A percentile compares a stretch with the other conserved stretches of the same genome.
These are phyloP conservation scores for Glycine soja DNA, from an alignment of 306 rosid genomes.

Conservation along the genomic window DNA sequence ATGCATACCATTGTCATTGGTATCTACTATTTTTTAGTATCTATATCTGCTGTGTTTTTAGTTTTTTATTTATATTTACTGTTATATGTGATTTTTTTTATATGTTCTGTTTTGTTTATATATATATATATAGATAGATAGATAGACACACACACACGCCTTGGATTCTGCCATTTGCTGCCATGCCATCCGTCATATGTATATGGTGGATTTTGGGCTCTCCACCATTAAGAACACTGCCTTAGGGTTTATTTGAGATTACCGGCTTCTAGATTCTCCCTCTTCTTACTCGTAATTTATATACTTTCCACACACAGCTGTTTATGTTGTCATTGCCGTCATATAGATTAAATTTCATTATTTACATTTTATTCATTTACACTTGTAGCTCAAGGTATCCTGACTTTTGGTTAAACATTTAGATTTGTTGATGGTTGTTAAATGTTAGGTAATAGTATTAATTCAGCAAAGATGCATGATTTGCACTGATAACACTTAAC, in stretches of 20 bases:
- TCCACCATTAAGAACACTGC: too few relatives aligned
- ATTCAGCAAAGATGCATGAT: neutral
- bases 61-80: neutral
- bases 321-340: neutral
- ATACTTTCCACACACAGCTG: too few relatives aligned
- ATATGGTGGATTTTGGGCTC: too few relatives aligned
- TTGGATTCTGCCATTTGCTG: too few relatives aligned
- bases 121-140: too few relatives aligned
- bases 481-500: neutral
- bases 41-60: neutral
- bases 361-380: neutral
- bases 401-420: too few relatives aligned
- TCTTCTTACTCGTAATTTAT: too few relatives aligned
- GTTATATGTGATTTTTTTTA: neutral
- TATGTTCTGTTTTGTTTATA: neutral
- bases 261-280: too few relatives aligned
- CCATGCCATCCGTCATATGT: too few relatives aligned
- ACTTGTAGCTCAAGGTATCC: neutral
- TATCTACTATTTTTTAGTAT: too few relatives aligned
- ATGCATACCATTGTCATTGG: neutral
- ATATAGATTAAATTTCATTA: neutral
- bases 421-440: neutral
- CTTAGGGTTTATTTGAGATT: too few relatives aligned
- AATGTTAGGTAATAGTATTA: neutral
- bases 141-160: too few relatives aligned